Conservation (phyloP, 2,329 filamentous ascomycete genomes). For the Botrytis fabae region DNA sequence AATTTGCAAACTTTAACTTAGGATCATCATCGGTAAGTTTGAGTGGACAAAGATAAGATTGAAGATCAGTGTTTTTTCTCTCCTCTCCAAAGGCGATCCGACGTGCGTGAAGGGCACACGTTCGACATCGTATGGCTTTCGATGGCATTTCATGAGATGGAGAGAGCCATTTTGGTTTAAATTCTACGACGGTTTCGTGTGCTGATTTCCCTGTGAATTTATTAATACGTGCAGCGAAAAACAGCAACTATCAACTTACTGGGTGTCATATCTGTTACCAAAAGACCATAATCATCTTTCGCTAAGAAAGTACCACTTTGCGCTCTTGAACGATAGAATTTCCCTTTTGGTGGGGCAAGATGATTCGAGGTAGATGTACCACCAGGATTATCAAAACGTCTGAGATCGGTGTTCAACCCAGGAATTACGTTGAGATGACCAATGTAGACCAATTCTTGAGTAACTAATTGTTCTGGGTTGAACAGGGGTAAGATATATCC, state of each 20-base stretch:
- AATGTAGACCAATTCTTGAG: constrained; percentile 55
- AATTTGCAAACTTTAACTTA: constrained; percentile 44
- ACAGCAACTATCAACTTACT: constrained; percentile 31
- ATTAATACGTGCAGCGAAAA: too few species aligned
- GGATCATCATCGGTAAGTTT: constrained; percentile 58
- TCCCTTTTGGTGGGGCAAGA: constrained; percentile 6
- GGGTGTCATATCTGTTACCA: constrained; percentile 73
- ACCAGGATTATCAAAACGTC: constrained; percentile 33
- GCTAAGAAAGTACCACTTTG: constrained; percentile 52
- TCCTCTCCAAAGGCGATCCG: constrained; percentile 46
- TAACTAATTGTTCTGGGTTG: constrained; percentile 52
- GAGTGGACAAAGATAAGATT: constrained; percentile 58
- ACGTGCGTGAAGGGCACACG: constrained; percentile 56
- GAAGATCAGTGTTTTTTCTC: constrained; percentile 31
- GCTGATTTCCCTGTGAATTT: constrained; percentile 24
- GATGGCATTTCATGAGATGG: constrained; percentile 72
- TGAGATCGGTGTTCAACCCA: constrained; percentile 55
- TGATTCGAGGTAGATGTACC: constrained; percentile 21
- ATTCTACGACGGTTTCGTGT: constrained; percentile 58
- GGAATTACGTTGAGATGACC: constrained; percentile 46
- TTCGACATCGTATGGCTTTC: constrained; percentile 66
- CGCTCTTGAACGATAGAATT: constrained; percentile 47
- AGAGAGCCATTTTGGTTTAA: constrained; percentile 83
- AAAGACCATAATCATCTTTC: constrained; percentile 62
- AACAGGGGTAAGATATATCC: constrained; percentile 58